A percentile compares a stretch with the other conserved stretches of the same genome.
Conservation (phyloP, 768 basidiomycete genomes). For the Cantharellus anzutake region DNA sequence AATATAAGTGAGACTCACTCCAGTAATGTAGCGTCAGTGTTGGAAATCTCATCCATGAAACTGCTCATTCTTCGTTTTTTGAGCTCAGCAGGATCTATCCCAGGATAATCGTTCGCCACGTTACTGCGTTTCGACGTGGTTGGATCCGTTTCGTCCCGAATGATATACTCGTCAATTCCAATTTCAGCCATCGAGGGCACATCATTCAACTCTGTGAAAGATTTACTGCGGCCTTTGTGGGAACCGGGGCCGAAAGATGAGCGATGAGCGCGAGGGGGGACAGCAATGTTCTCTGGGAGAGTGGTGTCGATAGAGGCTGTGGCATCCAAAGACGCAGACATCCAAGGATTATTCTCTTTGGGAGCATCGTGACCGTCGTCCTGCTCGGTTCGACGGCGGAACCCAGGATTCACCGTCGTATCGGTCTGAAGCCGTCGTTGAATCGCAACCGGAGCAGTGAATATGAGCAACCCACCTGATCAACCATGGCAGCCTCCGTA, state of each 20-base stretch:
- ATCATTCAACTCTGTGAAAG: constrained; percentile 1
- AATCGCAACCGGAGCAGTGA: not conserved
- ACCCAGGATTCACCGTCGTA: not conserved
- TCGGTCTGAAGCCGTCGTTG: not conserved
- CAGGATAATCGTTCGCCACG: not conserved
- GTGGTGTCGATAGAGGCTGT: not conserved
- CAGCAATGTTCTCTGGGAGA: not conserved
- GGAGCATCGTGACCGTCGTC: not conserved
- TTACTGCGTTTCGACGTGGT: not conserved
- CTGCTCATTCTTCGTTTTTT: not conserved
- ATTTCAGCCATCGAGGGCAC: constrained; percentile 1
- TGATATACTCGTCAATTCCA: not conserved
- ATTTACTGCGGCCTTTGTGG: not conserved
- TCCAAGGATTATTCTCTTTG: not conserved
- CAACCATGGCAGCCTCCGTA: not conserved
- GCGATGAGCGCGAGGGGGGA: not conserved
- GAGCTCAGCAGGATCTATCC: not conserved
- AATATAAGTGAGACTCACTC: not conserved
- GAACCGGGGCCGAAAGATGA: not conserved
- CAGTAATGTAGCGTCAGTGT: not conserved
- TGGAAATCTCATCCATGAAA: not conserved
- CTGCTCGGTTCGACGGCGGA: not conserved
- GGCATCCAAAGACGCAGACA: not conserved
- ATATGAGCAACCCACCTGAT: not conserved
- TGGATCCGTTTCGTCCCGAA: not conserved